Percentiles rank a stretch among this genome's conserved stretches.
These are phyloP conservation scores for Urochloa ruziziensis DNA, from an alignment of 176 grass and related monocot genomes.

Conservation along the genomic window DNA sequence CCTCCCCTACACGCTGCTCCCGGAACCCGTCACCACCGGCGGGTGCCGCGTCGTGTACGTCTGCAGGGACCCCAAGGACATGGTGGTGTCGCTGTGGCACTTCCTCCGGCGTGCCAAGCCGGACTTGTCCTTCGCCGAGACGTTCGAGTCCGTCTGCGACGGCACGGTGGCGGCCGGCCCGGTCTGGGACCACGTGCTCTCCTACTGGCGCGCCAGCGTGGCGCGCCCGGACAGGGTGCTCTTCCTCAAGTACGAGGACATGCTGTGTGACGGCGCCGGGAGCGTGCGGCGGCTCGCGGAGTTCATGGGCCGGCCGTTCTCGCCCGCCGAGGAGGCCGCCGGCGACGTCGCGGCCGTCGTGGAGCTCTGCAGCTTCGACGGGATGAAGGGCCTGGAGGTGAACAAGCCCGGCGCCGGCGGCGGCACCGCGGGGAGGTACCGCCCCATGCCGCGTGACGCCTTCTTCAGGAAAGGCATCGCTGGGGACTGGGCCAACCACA, in stretches of 20 bases:
- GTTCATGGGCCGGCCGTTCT: slow-evolving; percentile 52
- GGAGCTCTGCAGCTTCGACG: slow-evolving; percentile 49
- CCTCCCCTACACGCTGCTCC: slow-evolving; percentile 42
- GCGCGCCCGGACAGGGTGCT: slow-evolving; percentile 21
- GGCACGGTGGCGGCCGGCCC: slow-evolving; percentile 35
- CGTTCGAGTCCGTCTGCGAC: slow-evolving; percentile 43
- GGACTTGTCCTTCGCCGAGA: slow-evolving; percentile 25
- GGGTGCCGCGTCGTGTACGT: slow-evolving; percentile 40
- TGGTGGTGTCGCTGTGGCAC: slow-evolving; percentile 32
- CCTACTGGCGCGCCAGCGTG: slow-evolving; percentile 39
- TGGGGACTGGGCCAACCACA: slow-evolving; percentile 54
- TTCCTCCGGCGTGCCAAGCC: background rate
- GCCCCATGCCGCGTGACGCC: background rate
- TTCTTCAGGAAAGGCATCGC: slow-evolving; percentile 47
- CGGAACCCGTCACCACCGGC: background rate
- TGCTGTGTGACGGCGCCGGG: slow-evolving; percentile 14
- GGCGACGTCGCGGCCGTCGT: slow-evolving; percentile 28
- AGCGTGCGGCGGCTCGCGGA: slow-evolving; percentile 29
- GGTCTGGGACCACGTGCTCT: slow-evolving; percentile 50
- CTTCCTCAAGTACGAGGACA: slow-evolving; percentile 58
- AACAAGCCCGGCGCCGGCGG: slow-evolving; percentile 10
- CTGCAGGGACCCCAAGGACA: slow-evolving; percentile 50
- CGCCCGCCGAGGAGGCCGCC: slow-evolving; percentile 27
- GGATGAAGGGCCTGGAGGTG: slow-evolving; percentile 45
- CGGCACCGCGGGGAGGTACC: background rate